Evolutionary conservation across 140 eudicot species (phyloP).

Genomic region (Erigeron philadelphicus): DNA sequence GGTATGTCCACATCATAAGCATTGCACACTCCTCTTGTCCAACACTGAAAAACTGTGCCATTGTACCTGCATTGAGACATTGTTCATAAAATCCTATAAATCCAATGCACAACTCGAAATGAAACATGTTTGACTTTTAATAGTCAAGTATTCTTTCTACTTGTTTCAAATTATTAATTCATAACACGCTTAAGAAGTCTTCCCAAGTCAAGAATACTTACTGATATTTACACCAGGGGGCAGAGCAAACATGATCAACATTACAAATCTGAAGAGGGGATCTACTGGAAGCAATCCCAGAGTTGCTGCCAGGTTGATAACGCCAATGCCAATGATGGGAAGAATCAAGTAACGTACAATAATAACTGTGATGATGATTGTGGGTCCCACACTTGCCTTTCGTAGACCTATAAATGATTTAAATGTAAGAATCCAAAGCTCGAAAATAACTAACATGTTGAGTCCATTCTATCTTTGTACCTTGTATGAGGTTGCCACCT

Average conservation of each 20-base stretch:
- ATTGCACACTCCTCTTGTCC: conserved; percentile 91
- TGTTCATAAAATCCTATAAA: conserved; percentile 1
- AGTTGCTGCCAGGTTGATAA: conserved; percentile 47
- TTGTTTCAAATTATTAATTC: background rate
- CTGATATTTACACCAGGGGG: conserved; percentile 93
- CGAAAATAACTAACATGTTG: background rate
- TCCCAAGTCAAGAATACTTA: conserved; percentile 29
- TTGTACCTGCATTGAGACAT: conserved; percentile 58
- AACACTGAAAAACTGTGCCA: conserved; percentile 72
- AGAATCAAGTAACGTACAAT: conserved; percentile 52
- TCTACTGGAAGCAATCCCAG: conserved; percentile 67
- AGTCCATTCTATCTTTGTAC: conserved; percentile 30
- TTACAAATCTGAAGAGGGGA: conserved; percentile 66
- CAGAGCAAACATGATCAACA: conserved; percentile 69
- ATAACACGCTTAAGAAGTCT: background rate
- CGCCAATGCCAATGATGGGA: conserved; percentile 63
- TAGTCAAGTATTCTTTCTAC: background rate
- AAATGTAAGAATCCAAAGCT: background rate
- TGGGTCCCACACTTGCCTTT: conserved; percentile 40
- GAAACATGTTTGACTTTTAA: conserved; percentile 8
- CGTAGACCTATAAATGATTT: conserved; percentile 42
- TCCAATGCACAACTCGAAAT: background rate
- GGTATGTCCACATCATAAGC: conserved; percentile 78
- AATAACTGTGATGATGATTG: conserved; percentile 41
- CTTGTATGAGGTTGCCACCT: conserved; percentile 87